Percentiles rank a stretch among this genome's conserved stretches.
These are phyloP conservation scores for Musa schizocarpa DNA, from an alignment of 176 grass and related monocot genomes.

Conservation along the genomic window DNA sequence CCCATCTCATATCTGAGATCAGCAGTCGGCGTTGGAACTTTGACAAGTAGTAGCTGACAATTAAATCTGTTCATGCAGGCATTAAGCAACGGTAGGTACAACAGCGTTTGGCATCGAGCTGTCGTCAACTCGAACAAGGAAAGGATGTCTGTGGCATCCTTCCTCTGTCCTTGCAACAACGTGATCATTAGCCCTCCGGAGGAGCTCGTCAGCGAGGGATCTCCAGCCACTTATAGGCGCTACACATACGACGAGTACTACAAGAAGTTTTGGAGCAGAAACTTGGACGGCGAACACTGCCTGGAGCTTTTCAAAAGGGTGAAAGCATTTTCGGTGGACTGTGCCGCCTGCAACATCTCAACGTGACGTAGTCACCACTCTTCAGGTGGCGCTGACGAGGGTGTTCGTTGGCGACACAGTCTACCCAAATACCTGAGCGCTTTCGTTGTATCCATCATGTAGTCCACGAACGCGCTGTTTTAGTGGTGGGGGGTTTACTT, in stretches of 20 bases:
- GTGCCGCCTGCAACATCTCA: neutral
- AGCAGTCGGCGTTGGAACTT: too few relatives aligned
- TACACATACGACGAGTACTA: conserved; percentile 87
- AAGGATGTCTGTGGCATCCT: conserved; percentile 69
- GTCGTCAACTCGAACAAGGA: conserved; percentile 58
- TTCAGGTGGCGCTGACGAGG: too few relatives aligned
- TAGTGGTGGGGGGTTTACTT: too few relatives aligned
- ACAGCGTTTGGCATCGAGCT: conserved; percentile 74
- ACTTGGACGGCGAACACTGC: conserved; percentile 69
- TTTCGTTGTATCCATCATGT: neutral
- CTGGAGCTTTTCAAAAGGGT: conserved; percentile 57
- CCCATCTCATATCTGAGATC: too few relatives aligned
- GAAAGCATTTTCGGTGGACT: too few relatives aligned
- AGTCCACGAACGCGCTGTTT: neutral
- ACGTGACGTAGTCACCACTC: neutral
- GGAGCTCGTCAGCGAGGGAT: conserved; percentile 40
- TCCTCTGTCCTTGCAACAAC: conserved; percentile 64
- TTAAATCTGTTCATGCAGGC: conserved; percentile 25
- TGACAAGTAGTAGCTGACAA: neutral
- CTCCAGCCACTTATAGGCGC: conserved; percentile 45
- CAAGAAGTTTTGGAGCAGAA: conserved; percentile 80
- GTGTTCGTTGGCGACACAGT: neutral
- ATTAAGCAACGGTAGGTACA: conserved; percentile 69
- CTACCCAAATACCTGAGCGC: neutral
- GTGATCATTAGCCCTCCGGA: conserved; percentile 43